Percentiles rank a stretch among this genome's conserved stretches.
These are phyloP conservation scores for Fusarium compactum DNA, from an alignment of 2,329 filamentous ascomycete genomes.

Conservation along the genomic window DNA sequence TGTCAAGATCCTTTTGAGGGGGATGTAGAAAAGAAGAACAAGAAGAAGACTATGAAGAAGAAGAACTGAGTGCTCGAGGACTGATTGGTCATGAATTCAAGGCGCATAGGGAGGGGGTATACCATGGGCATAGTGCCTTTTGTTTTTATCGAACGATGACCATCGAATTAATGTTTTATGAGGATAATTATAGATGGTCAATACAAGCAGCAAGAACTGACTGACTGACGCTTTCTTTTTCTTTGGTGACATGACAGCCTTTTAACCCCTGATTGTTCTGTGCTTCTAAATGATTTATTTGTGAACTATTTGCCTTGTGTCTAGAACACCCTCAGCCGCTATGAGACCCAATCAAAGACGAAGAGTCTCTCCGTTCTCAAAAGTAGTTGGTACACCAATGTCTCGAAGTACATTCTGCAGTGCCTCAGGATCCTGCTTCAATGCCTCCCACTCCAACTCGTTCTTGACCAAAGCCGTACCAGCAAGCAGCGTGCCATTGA, in stretches of 20 bases:
- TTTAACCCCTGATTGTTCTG: background rate
- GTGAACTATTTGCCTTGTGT: background rate
- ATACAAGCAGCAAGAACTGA: background rate
- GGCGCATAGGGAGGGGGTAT: background rate
- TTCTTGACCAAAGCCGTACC: slow-evolving; percentile 73
- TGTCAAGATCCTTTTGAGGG: background rate
- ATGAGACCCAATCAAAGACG: background rate
- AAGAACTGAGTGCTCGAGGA: background rate
- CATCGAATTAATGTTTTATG: background rate
- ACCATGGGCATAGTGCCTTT: background rate
- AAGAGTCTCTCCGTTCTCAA: slow-evolving; percentile 6
- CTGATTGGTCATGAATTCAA: background rate
- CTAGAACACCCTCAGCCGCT: background rate
- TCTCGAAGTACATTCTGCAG: slow-evolving; percentile 42
- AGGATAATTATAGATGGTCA: background rate
- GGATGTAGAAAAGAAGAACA: background rate
- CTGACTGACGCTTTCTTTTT: background rate
- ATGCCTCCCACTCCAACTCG: slow-evolving; percentile 66
- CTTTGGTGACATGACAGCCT: background rate
- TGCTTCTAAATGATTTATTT: background rate
- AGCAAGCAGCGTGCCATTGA: slow-evolving; percentile 74
- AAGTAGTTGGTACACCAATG: slow-evolving; percentile 49
- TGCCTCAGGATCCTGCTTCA: slow-evolving; percentile 55
- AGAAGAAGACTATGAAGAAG: background rate
- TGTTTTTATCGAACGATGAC: background rate